A percentile compares a stretch with the other conserved stretches of the same genome.
Conservation (phyloP, 495 filamentous ascomycete species). For the Penicillium parvum region DNA sequence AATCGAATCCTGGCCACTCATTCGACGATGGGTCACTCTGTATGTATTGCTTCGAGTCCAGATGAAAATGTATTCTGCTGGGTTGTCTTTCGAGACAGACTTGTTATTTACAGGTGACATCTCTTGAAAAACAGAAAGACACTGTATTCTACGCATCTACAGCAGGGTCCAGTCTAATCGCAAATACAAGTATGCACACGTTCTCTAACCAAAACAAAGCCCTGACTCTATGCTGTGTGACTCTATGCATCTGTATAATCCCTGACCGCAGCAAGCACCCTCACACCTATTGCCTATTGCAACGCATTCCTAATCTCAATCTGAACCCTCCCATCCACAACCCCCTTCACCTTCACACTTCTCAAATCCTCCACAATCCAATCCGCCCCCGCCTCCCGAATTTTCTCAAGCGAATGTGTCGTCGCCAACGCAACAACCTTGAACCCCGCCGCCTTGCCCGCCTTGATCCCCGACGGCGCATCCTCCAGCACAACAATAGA, state of each 20-base stretch:
- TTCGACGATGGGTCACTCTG: no score
- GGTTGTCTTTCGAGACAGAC: no score
- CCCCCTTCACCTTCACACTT: conserved; percentile 57
- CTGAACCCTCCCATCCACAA: conserved; percentile 49
- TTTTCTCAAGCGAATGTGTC: conserved; percentile 69
- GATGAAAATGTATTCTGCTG: no score
- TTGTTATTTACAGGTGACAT: background rate
- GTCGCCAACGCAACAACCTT: conserved; percentile 84
- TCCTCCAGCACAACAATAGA: conserved; percentile 84
- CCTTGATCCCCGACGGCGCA: conserved; percentile 82
- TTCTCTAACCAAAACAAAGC: conserved; percentile 2
- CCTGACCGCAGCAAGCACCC: conserved; percentile 5
- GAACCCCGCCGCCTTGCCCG: conserved; percentile 87
- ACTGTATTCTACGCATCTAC: background rate
- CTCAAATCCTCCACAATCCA: conserved; percentile 81
- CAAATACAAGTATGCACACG: conserved; percentile 10
- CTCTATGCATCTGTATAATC: conserved; percentile 2
- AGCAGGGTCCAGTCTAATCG: background rate
- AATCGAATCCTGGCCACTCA: background rate
- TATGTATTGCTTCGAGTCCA: no score
- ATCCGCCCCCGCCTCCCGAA: conserved; percentile 71
- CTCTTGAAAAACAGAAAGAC: background rate
- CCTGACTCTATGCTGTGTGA: conserved; percentile 6
- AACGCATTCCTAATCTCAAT: conserved; percentile 49
- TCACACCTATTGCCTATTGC: conserved; percentile 22